Base-by-base conservation (phyloP, 352 stramenopile species). In the Phytophthora nicotianae region DNA sequence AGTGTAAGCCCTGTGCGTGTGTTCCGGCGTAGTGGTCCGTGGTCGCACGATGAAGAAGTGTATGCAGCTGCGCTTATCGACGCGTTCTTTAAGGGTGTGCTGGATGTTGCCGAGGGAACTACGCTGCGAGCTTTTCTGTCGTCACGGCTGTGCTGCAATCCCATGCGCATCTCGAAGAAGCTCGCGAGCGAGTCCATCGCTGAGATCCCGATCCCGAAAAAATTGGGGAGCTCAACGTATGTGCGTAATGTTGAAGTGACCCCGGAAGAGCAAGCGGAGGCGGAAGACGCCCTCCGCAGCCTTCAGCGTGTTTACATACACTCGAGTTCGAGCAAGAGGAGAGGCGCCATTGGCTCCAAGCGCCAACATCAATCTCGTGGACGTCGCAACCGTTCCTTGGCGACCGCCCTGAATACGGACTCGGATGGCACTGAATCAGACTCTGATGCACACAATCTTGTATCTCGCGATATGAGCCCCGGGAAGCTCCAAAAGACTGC, bases 81-180 rank as follows among this genome's bases (percentile, higher is more conserved):
- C 47, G 76, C 52, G 24, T 90, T 90, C 56, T 88, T 89, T 61
- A 85, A 86, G 19, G 83, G 83, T 19, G 57, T 79, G 32, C 68
- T 91, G 24, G 69, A 86, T 48, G 70, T 90, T 46, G 49, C 72
- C 0, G 75, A 90, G 52, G 81, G 83, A 51, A 90, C 81, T 40
- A 91, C 80, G 20, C 71, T 91, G 41, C 75, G 83, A 43, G 75
- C 77, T 35, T 88, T 88, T 57, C 59, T 91, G 19, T 79, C 83
- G 17, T 70, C 75, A 5, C 74, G 81, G 4, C 69, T 91, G 50
- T 76, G 77, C 43, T 91, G 83, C 61, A 91, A 89, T 43, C 83
- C 83, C 14, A 91, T 89, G 81, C 75, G 83, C 16, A 79, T 90
- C 26, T 90, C 81, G 10, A 91, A 91, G 64, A 91, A 91, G 59